phyloP scores from a whole-genome alignment of 1,139 yeast species.

The Pichia norvegensis region DNA sequence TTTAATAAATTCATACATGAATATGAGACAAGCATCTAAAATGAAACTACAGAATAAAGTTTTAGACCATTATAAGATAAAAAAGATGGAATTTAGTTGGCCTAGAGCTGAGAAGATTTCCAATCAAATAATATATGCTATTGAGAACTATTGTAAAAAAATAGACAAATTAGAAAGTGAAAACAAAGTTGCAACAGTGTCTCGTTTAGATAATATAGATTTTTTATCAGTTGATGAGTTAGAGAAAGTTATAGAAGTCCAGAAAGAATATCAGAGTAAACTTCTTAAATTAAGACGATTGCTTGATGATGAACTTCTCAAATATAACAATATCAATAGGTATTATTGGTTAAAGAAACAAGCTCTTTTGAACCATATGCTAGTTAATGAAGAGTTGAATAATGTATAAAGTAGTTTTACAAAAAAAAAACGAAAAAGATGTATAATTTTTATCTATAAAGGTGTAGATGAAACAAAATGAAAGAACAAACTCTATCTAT shows the following conservation, averaged over 20 bases:
- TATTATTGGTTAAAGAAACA: slow-evolving; percentile 53
- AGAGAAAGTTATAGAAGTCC: slow-evolving; percentile 23
- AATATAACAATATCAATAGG: slow-evolving; percentile 34
- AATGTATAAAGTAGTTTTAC: slow-evolving; percentile 7
- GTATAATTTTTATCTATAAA: background rate
- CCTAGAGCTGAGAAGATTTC: slow-evolving; percentile 6
- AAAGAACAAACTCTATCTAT: background rate
- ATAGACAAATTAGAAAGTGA: slow-evolving; percentile 4
- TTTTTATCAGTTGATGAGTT: slow-evolving; percentile 23
- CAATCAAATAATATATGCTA: slow-evolving; percentile 5
- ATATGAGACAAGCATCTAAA: slow-evolving; percentile 5
- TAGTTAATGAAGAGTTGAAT: slow-evolving; percentile 8
- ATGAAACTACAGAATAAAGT: slow-evolving; percentile 8
- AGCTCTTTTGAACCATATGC: slow-evolving; percentile 31
- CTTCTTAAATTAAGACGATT: slow-evolving; percentile 41
- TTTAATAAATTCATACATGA: slow-evolving; percentile 11
- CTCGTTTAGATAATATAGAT: slow-evolving; percentile 20
- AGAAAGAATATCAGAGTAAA: slow-evolving; percentile 38
- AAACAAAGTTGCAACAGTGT: slow-evolving; percentile 6
- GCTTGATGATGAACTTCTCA: slow-evolving; percentile 37
- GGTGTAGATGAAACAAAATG: background rate
- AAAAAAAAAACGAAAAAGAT: too few species aligned
- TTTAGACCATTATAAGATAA: slow-evolving; percentile 9
- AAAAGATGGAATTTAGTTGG: slow-evolving; percentile 13
- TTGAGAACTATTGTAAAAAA: slow-evolving; percentile 8